Evolutionary conservation across 2,329 filamentous ascomycete genomes (phyloP), one percentile per base, ranked within the genome.

Genomic region (Fusarium sp.): DNA sequence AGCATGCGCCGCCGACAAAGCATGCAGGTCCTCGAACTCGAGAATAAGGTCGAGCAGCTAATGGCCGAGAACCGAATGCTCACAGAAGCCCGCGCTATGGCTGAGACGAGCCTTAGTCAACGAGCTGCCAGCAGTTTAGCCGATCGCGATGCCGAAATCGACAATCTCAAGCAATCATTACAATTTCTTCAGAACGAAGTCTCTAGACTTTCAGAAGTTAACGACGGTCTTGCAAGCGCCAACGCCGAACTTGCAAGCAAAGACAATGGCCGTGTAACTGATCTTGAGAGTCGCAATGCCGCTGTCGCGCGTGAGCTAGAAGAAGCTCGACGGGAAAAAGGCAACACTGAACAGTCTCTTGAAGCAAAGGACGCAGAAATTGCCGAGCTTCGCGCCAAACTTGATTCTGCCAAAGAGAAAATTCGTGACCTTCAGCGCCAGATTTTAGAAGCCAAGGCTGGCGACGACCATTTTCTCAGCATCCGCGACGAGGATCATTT

Each of bases 1-100:
- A 98, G 95, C 86, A 93, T 99, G 89, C 95, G 96, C 78, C 95
- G 96, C 81, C 94, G 96, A 80, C 96, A 97, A 84, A 98, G 96
- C 88, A 96, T 98, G 92, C 96, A 98, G 85, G 91, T 96, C 61
- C 91, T 98, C 69, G 96, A 99, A 79, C 91, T 99, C 80, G 95
- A 98, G 86, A 88, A 90, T 68, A 91, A 89, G 79, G 89, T 99
- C 77, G 94, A 98, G 77, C 92, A 96, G 82, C 87, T 99, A 73
- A 86, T 93, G 44, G 91, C 92, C 28, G 96, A 99, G 81, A 98
- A 98, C 80, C 91, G 92, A 64, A 85, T 90, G 71, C 90, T 99
- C 33, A 88, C 90, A 76, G 92, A 95, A 54, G 92, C 93, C 50
- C 92, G 92, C 76, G 83, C 88, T 60, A 89, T 89, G 54, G 90